phyloP scores from a whole-genome alignment of 148 eudicot genomes.

The Limonium bicolor region DNA sequence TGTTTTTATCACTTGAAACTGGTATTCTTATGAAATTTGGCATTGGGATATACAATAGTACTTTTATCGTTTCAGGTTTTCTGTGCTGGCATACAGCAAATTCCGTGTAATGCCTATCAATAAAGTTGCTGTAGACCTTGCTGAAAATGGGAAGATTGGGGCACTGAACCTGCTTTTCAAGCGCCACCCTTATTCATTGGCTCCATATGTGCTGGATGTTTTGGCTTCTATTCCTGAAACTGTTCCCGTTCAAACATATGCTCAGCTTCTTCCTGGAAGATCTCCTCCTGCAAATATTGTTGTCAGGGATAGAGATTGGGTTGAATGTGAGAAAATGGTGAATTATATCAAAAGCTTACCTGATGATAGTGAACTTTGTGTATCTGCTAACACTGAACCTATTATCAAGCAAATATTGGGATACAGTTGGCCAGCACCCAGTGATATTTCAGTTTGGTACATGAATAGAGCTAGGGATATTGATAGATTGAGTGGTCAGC shows the following conservation, averaged over 20 bases:
- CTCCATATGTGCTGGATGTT: slow-evolving; percentile 58
- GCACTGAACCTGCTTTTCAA: slow-evolving; percentile 87
- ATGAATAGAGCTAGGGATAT: slow-evolving; percentile 78
- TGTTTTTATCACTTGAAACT: too few relatives aligned
- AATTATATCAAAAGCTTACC: slow-evolving; percentile 24
- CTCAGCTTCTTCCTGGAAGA: slow-evolving; percentile 86
- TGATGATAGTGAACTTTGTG: slow-evolving; percentile 22
- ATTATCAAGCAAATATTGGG: slow-evolving; percentile 37
- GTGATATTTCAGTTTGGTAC: slow-evolving; percentile 68
- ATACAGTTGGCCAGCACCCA: slow-evolving; percentile 59
- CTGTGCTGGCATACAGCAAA: slow-evolving; percentile 70
- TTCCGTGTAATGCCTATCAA: slow-evolving; percentile 54
- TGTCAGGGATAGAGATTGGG: slow-evolving; percentile 87
- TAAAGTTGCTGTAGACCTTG: slow-evolving; percentile 69
- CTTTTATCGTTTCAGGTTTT: slow-evolving; percentile 69
- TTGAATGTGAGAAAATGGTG: slow-evolving; percentile 77
- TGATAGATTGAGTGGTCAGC: slow-evolving; percentile 83
- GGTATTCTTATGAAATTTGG: too few relatives aligned
- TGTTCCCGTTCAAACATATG: slow-evolving; percentile 75
- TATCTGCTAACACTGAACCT: slow-evolving; percentile 59
- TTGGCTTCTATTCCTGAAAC: slow-evolving; percentile 92
- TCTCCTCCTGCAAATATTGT: slow-evolving; percentile 52
- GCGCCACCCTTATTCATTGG: slow-evolving; percentile 81
- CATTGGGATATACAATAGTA: too few relatives aligned
- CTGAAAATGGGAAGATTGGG: slow-evolving; percentile 94